Percentiles rank a stretch among this genome's conserved stretches.
phyloP scores from a whole-genome alignment of 805 yeast genomes.

The Lachancea meyersii region DNA sequence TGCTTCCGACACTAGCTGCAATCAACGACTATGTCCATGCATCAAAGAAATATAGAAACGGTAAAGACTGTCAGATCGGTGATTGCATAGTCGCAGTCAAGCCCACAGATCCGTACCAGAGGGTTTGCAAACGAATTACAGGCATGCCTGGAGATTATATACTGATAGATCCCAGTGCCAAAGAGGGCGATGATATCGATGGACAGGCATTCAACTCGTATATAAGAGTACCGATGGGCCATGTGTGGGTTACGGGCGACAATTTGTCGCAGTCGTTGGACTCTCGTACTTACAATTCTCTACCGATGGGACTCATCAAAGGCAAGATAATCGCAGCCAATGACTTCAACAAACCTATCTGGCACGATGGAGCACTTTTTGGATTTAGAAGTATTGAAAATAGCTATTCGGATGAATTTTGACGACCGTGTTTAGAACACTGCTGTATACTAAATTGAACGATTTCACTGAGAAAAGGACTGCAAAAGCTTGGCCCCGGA shows the following conservation, averaged over 20 bases:
- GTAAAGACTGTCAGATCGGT: constrained; percentile 66
- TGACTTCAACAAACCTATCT: constrained; percentile 44
- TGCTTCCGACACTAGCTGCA: constrained; percentile 84
- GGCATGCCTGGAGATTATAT: constrained; percentile 95
- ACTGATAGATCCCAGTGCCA: constrained; percentile 68
- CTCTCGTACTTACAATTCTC: constrained; percentile 80
- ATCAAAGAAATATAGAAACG: constrained; percentile 55
- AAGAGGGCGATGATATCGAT: constrained; percentile 8
- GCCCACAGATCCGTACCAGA: constrained; percentile 79
- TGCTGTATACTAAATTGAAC: constrained; percentile 1
- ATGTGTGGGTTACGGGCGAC: constrained; percentile 96
- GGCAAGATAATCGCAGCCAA: constrained; percentile 80
- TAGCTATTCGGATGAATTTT: constrained; percentile 38
- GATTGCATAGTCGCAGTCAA: constrained; percentile 83
- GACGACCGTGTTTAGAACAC: not conserved
- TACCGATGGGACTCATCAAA: constrained; percentile 81
- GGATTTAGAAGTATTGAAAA: constrained; percentile 53
- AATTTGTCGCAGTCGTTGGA: constrained; percentile 82
- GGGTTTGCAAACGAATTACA: constrained; percentile 88
- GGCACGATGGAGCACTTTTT: constrained; percentile 39
- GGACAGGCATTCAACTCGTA: constrained; percentile 36
- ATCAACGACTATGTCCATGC: constrained; percentile 75
- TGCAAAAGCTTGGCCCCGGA: constrained; percentile 65
- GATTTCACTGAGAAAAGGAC: constrained; percentile 32
- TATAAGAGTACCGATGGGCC: constrained; percentile 85